Percentiles rank a stretch among this genome's conserved stretches.
phyloP scores from a whole-genome alignment of 257 asterid species.

The Handroanthus guayacan region DNA sequence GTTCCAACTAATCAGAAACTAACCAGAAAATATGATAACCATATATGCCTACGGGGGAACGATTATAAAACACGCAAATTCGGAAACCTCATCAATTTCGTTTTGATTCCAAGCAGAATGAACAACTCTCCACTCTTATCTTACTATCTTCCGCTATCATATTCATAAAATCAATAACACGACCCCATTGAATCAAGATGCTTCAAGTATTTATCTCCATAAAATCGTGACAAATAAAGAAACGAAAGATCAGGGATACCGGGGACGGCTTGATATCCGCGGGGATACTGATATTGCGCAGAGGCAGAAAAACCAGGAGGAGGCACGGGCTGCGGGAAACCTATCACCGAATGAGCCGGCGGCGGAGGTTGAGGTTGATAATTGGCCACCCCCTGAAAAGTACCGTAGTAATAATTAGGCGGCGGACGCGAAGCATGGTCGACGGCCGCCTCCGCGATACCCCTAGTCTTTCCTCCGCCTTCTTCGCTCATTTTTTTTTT shows the following conservation, averaged over 20 bases:
- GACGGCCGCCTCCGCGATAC: constrained; percentile 43
- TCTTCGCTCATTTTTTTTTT: constrained; percentile 51
- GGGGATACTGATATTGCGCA: constrained; percentile 63
- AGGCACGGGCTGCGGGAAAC: constrained; percentile 84
- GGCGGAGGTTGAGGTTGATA: constrained; percentile 63
- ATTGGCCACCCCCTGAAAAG: constrained; percentile 93
- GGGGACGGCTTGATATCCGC: constrained; percentile 71
- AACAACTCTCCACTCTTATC: not conserved
- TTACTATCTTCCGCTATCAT: not conserved
- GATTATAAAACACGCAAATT: not conserved
- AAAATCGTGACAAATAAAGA: not conserved
- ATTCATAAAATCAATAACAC: not conserved
- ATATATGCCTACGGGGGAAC: not conserved
- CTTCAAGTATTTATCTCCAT: not conserved
- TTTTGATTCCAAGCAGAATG: not conserved
- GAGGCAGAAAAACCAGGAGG: constrained; percentile 54
- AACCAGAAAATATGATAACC: not conserved
- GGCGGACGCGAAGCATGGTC: constrained; percentile 51
- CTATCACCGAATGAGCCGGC: constrained; percentile 63
- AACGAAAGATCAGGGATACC: constrained; percentile 46
- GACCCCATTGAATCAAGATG: not conserved
- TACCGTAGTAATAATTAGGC: constrained; percentile 67
- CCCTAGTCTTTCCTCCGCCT: constrained; percentile 56
- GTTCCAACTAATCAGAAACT: not conserved
- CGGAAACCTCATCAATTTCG: not conserved